Conservation (phyloP, 768 basidiomycete genomes). For the Lactifluus pinguis region DNA sequence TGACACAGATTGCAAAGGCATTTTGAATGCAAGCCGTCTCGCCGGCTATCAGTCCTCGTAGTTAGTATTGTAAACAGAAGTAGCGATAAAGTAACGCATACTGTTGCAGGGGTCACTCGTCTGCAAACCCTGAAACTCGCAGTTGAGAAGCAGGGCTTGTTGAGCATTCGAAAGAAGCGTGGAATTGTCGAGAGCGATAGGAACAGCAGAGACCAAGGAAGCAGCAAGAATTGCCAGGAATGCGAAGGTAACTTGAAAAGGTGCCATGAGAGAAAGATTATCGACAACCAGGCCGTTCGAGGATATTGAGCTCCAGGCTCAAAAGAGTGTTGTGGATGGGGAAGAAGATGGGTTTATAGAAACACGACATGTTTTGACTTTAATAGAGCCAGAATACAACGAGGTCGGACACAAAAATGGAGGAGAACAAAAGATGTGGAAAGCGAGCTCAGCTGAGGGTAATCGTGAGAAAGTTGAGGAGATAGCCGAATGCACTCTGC, state of each 20-base stretch:
- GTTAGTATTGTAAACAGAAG: not conserved
- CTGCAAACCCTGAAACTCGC: slow-evolving; percentile 34
- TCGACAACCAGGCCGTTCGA: slow-evolving; percentile 6
- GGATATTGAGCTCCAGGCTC: slow-evolving; percentile 15
- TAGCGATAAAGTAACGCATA: slow-evolving; percentile 21
- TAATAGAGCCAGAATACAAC: not conserved
- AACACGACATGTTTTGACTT: not conserved
- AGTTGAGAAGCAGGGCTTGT: slow-evolving; percentile 43
- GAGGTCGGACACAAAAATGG: not conserved
- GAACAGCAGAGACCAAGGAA: slow-evolving; percentile 26
- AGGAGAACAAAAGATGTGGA: not conserved
- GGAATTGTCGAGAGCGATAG: slow-evolving; percentile 31
- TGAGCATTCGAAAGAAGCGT: slow-evolving; percentile 42
- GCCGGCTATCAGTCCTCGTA: slow-evolving; percentile 27
- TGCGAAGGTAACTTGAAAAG: slow-evolving; percentile 16
- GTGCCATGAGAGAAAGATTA: slow-evolving; percentile 2
- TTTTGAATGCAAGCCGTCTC: slow-evolving; percentile 38
- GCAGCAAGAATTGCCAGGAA: slow-evolving; percentile 19
- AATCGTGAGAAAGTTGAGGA: slow-evolving; percentile 3
- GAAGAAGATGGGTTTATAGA: not conserved
- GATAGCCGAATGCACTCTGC: slow-evolving; percentile 3
- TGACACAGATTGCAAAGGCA: slow-evolving; percentile 33
- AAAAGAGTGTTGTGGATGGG: not conserved
- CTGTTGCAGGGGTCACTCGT: slow-evolving; percentile 37
- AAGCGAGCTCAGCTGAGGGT: too few species aligned